These are phyloP conservation scores for Alisma plantagoaquatica DNA, from an alignment of 106 monocot species.

Conservation along the genomic window DNA sequence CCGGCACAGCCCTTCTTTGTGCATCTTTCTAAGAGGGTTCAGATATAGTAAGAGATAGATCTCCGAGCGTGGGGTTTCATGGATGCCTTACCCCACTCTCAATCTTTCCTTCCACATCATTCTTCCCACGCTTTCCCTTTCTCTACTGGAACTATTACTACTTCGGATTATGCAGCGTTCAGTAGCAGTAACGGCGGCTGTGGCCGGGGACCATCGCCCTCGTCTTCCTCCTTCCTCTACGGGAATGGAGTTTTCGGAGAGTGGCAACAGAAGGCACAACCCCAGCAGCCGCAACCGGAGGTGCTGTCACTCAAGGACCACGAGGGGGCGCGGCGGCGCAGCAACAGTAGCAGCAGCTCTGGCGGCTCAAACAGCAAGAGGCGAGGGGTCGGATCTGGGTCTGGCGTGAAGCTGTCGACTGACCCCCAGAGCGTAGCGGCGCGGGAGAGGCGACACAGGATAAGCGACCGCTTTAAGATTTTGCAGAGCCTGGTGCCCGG, in stretches of 20 bases:
- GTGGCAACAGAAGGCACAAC: not conserved
- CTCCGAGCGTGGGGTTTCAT: too few relatives aligned
- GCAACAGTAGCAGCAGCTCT: conserved; percentile 8
- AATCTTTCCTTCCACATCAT: too few relatives aligned
- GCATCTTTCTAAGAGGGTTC: too few relatives aligned
- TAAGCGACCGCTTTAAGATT: conserved; percentile 62
- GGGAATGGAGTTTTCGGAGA: too few relatives aligned
- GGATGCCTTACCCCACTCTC: too few relatives aligned
- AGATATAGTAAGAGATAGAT: not conserved
- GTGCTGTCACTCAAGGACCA: not conserved
- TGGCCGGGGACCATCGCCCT: not conserved
- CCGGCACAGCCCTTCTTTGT: not conserved
- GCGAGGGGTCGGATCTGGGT: too few relatives aligned
- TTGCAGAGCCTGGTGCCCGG: conserved; percentile 75
- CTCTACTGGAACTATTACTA: too few relatives aligned
- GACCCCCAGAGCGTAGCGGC: conserved; percentile 87
- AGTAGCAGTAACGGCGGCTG: too few relatives aligned
- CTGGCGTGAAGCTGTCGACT: conserved; percentile 53
- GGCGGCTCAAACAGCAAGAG: too few relatives aligned
- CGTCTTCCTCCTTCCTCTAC: conserved; percentile 1
- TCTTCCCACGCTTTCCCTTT: too few relatives aligned
- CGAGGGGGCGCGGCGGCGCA: not conserved
- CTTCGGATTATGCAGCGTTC: too few relatives aligned
- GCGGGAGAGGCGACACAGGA: conserved; percentile 58
- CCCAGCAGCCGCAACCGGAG: not conserved